A percentile compares a stretch with the other conserved stretches of the same genome.
Evolutionary conservation across 2,329 filamentous ascomycete genomes (phyloP).

Genomic region (Fusarium brachygibbosum): DNA sequence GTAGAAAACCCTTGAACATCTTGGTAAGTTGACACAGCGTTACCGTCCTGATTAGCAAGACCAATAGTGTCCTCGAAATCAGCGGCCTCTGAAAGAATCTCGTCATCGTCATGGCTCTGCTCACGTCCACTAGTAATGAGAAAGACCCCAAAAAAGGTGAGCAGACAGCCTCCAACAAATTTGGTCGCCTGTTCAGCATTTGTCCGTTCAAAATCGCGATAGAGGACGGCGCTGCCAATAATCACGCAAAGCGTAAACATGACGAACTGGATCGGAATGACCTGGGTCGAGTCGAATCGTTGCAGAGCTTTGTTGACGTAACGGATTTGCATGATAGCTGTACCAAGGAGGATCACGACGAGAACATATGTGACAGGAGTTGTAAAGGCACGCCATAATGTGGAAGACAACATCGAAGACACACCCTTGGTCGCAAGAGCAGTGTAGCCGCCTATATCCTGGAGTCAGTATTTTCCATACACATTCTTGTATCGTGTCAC

Average conservation of each 20-base stretch:
- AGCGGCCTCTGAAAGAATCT: constrained; percentile 67
- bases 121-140: constrained; percentile 90
- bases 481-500: constrained; percentile 48
- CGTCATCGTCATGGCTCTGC: constrained; percentile 68
- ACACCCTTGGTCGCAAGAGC: constrained; percentile 96
- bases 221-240: constrained; percentile 90
- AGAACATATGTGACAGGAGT: constrained; percentile 93
- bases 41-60: constrained; percentile 64
- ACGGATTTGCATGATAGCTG: constrained; percentile 95
- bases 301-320: constrained; percentile 92
- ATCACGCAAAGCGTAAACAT: constrained; percentile 97
- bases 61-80: constrained; percentile 75
- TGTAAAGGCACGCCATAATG: constrained; percentile 87
- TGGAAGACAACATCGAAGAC: constrained; percentile 93
- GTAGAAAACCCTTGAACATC: constrained; percentile 40
- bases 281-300: constrained; percentile 95
- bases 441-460: constrained; percentile 85
- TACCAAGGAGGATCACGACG: constrained; percentile 81
- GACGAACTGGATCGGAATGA: constrained; percentile 98
- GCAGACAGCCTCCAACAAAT: constrained; percentile 88
- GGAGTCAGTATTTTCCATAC: constrained; percentile 19
- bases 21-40: constrained; percentile 28
- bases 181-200: constrained; percentile 80
- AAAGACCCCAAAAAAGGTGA: constrained; percentile 98
- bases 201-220: constrained; percentile 92